Evolutionary conservation across 257 asterid genomes (phyloP).

Genomic region (Paraleonurus japonicus): DNA sequence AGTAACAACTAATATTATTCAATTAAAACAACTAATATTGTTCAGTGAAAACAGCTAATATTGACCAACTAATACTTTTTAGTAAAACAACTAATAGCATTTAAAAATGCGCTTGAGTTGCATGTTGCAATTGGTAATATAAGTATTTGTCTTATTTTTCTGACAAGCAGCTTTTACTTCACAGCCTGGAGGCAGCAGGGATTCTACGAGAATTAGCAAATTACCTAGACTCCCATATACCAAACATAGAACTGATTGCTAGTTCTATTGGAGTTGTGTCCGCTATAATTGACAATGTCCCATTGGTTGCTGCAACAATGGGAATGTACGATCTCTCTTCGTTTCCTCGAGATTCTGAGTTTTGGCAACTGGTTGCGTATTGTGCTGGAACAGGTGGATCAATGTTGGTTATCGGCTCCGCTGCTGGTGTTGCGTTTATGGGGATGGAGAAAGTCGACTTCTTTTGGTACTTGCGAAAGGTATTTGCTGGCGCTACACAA

Average conservation of each 20-base stretch:
- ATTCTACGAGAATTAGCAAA: slow-evolving; percentile 85
- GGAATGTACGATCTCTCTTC: slow-evolving; percentile 91
- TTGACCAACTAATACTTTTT: too few relatives aligned
- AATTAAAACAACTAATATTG: too few relatives aligned
- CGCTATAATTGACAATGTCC: slow-evolving; percentile 92
- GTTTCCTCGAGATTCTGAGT: slow-evolving; percentile 86
- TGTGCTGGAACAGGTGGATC: slow-evolving; percentile 99
- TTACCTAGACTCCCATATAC: slow-evolving; percentile 82
- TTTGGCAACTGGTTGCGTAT: slow-evolving; percentile 91
- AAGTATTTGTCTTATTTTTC: not conserved
- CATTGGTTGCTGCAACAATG: slow-evolving; percentile 96
- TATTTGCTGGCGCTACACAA: too few relatives aligned
- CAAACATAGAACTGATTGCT: slow-evolving; percentile 72
- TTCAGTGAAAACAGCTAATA: too few relatives aligned
- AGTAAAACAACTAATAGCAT: too few relatives aligned
- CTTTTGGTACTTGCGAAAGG: slow-evolving; percentile 94
- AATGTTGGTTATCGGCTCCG: slow-evolving; percentile 90
- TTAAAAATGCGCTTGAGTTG: too few relatives aligned
- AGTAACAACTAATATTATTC: too few relatives aligned
- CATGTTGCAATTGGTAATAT: too few relatives aligned
- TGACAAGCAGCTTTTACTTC: not conserved
- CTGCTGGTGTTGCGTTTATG: slow-evolving; percentile 98
- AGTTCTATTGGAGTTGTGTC: slow-evolving; percentile 91
- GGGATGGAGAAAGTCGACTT: slow-evolving; percentile 97
- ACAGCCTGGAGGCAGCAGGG: slow-evolving; percentile 95